Evolutionary conservation across 2,329 filamentous ascomycete species (phyloP), one percentile per base, ranked within the genome.

Genomic region (Aspergillus chevalieri): DNA sequence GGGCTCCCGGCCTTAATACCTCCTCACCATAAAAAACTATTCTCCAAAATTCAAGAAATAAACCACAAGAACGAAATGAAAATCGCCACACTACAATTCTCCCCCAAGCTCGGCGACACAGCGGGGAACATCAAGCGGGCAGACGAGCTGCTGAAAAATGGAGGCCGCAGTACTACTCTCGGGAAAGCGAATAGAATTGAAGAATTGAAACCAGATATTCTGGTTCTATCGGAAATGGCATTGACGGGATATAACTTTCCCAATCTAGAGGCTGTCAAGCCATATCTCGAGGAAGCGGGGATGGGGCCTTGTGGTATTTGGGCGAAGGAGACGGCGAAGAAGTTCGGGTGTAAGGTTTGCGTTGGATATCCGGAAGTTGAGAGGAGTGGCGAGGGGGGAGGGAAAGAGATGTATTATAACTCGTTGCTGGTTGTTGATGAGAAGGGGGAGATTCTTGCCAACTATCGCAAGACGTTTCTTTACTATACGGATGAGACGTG

Each of bases 401-500:
- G 47, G 6, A 34, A 53, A 33, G 53, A 60, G 9, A 73, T 64
- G 38, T 70, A 75, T 55, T 85, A 82, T 68, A 85, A 85, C 61
- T 76, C 78, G 7, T 75, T 78, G 3, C 74, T 85, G 15, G 78
- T 81, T 21, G 74, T 84, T 22, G 72, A 74, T n/a, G 75, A 79
- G 3, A 56, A 62, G 0, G 82, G 82, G 3, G 59, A 72, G n/a
- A 67, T 82, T 2, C 57, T 84, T 10, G 68, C 72, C 42, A 82
- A 83, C 59, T 84, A 85, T 65, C 78, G 81, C 54, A 85, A 85
- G 63, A 74, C 74, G 9, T 84, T 84, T 57, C 75, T 85, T 52
- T 85, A 84, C 70, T 84, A 82, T 65, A 84, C 82, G 6, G 82
- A 85, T 57, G 82, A 84, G 58, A 80, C 78, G 1, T 85, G 82